phyloP scores from a whole-genome alignment of 2,329 filamentous ascomycete species.

The Fusarium clavum region DNA sequence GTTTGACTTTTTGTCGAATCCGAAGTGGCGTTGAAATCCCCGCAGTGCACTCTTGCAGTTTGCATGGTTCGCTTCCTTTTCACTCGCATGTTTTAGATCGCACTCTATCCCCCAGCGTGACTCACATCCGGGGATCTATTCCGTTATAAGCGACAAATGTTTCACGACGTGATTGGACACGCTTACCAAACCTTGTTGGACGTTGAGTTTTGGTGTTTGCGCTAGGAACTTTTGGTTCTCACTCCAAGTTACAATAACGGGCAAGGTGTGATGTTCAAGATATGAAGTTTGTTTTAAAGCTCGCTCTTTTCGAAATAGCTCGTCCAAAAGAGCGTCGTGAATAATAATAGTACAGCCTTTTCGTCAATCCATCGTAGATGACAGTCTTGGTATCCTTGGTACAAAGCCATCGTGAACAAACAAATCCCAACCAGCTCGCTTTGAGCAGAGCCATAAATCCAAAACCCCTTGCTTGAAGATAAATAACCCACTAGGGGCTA shows the following conservation, averaged over 20 bases:
- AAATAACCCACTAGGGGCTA: conserved; percentile 18
- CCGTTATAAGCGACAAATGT: conserved; percentile 37
- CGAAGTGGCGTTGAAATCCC: conserved; percentile 15
- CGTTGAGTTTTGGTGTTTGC: not conserved
- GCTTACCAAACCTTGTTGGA: conserved; percentile 26
- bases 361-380: conserved; percentile 33
- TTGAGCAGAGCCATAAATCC: conserved; percentile 16
- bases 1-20: conserved; percentile 18
- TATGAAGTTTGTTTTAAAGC: conserved; percentile 12
- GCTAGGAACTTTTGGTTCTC: conserved; percentile 9
- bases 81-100: conserved; percentile 9
- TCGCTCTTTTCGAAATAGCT: conserved; percentile 27
- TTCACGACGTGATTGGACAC: conserved; percentile 33
- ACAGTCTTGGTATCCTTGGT: conserved; percentile 43
- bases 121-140: conserved; percentile 38
- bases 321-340: conserved; percentile 45
- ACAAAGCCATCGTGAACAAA: conserved; percentile 29
- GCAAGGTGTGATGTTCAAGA: not conserved
- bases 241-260: not conserved
- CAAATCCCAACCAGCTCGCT: conserved; percentile 8
- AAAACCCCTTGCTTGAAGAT: conserved; percentile 27
- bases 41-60: conserved; percentile 27
- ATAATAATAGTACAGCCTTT: conserved; percentile 47
- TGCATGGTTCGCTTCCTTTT: conserved; percentile 30
- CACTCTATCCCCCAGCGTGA: conserved; percentile 32